Conservation (phyloP, 495 filamentous ascomycete species). For the Talaromyces trachyspermus region DNA sequence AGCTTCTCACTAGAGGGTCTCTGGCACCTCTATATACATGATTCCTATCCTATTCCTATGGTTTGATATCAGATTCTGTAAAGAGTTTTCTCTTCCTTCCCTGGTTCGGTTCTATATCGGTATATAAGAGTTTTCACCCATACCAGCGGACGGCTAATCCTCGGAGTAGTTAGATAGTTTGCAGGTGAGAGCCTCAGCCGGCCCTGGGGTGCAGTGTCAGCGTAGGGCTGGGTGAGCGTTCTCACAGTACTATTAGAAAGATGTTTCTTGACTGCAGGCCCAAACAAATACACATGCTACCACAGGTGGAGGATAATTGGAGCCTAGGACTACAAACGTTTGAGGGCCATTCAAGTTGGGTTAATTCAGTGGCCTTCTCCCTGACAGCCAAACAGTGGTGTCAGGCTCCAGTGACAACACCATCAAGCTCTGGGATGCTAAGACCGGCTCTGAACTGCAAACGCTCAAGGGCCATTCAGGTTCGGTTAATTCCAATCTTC, state of each 20-base stretch:
- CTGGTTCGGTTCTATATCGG: too few relatives aligned
- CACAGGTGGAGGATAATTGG: slow-evolving; percentile 14
- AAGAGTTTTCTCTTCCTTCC: too few relatives aligned
- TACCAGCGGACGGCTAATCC: too few relatives aligned
- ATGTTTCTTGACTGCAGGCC: neutral
- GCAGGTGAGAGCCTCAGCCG: too few relatives aligned
- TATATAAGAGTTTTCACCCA: too few relatives aligned
- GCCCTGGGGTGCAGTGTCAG: too few relatives aligned
- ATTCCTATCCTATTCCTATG: neutral
- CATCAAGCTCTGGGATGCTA: slow-evolving; percentile 28
- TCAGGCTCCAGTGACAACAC: slow-evolving; percentile 14
- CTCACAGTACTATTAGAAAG: slow-evolving; percentile 7
- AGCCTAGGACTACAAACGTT: slow-evolving; percentile 19
- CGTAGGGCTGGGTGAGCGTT: too few relatives aligned
- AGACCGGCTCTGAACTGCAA: slow-evolving; percentile 7
- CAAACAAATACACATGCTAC: slow-evolving; percentile 1
- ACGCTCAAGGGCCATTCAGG: slow-evolving; percentile 12
- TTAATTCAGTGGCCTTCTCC: slow-evolving; percentile 11
- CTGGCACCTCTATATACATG: slow-evolving; percentile 1
- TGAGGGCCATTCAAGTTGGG: slow-evolving; percentile 14
- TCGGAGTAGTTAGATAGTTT: too few relatives aligned
- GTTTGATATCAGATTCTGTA: too few relatives aligned
- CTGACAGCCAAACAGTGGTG: slow-evolving; percentile 7
- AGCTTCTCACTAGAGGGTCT: slow-evolving; percentile 11
- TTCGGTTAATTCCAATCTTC: neutral